Conservation (phyloP, 257 asterid genomes). For the Plantago elongata region DNA sequence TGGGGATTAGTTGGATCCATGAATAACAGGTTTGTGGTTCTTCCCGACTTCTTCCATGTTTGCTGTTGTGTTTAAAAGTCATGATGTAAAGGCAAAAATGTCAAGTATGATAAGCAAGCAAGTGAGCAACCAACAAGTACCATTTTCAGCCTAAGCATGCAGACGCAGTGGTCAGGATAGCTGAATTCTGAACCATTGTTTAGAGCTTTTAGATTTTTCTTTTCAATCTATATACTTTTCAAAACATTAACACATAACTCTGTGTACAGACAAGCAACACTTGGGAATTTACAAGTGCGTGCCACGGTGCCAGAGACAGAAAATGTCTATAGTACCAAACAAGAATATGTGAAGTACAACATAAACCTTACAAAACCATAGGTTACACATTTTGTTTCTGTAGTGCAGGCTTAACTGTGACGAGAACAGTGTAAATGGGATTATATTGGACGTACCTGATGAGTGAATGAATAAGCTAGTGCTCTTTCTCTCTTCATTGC, state of each 20-base stretch:
- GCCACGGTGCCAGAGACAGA: too few species aligned
- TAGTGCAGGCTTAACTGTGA: neutral
- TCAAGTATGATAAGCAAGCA: too few species aligned
- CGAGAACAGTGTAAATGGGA: conserved; percentile 3
- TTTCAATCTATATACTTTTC: too few species aligned
- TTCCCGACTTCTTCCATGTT: conserved; percentile 81
- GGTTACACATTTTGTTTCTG: neutral
- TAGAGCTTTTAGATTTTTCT: too few species aligned
- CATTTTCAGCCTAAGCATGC: too few species aligned
- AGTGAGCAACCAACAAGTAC: neutral
- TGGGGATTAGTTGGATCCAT: conserved; percentile 97
- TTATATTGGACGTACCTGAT: conserved; percentile 57
- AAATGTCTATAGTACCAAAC: too few species aligned
- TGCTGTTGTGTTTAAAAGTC: conserved; percentile 46
- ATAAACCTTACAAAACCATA: neutral
- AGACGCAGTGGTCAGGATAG: too few species aligned
- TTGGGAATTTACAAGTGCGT: too few species aligned
- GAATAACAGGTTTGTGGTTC: conserved; percentile 63
- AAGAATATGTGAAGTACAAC: too few species aligned
- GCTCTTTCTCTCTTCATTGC: conserved; percentile 92
- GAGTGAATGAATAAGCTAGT: conserved; percentile 86
- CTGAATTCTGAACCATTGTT: too few species aligned
- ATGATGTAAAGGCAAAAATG: conserved; percentile 4
- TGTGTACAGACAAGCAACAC: too few species aligned
- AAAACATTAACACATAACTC: too few species aligned